These are phyloP conservation scores for Deinandra increscens DNA, from an alignment of 129 eudicot genomes.

Conservation along the genomic window DNA sequence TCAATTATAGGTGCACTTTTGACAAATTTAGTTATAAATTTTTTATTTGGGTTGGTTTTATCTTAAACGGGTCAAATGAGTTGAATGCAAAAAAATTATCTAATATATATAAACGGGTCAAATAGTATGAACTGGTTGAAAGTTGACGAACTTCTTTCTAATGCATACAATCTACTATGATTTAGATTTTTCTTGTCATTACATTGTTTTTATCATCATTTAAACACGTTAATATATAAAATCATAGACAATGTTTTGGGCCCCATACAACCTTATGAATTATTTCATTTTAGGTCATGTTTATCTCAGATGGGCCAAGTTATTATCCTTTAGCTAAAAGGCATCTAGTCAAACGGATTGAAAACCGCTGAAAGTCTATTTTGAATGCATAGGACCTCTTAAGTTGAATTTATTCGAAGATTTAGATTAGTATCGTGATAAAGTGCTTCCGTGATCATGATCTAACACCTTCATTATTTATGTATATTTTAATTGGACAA, in stretches of 20 bases:
- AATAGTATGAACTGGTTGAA: not conserved
- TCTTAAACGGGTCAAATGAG: not conserved
- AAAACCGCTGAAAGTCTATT: not conserved
- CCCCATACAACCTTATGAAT: not conserved
- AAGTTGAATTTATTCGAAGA: not conserved
- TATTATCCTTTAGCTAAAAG: not conserved
- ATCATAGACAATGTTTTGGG: not conserved
- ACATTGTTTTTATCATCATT: not conserved
- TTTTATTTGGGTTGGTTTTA: not conserved
- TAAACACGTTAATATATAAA: not conserved
- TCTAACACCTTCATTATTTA: not conserved
- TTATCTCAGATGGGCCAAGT: not conserved
- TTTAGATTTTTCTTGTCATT: not conserved
- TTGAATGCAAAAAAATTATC: not conserved
- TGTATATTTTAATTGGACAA: not conserved
- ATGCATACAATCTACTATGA: not conserved
- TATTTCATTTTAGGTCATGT: not conserved
- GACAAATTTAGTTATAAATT: not conserved
- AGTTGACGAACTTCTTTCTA: not conserved
- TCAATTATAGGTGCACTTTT: not conserved
- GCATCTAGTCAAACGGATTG: not conserved
- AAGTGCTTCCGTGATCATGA: not conserved
- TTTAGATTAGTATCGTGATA: not conserved
- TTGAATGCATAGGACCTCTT: not conserved
- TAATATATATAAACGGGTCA: not conserved